Base-by-base conservation (phyloP, 73 alveolate genomes). In the Stentor roeselii region DNA sequence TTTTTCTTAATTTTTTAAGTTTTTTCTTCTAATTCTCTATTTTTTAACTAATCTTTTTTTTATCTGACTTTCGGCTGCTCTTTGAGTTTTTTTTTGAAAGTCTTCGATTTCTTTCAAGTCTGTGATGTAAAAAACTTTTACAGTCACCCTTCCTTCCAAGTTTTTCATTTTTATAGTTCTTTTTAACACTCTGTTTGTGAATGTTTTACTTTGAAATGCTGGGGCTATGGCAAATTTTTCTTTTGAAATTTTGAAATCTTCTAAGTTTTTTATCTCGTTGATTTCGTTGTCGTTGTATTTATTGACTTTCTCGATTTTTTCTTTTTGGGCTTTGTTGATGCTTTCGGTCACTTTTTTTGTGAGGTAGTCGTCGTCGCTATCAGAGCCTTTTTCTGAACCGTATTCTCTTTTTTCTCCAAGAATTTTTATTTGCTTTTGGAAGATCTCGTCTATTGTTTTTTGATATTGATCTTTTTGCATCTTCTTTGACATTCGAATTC, bases 341-440 rank as follows among this genome's bases (percentile, higher is more conserved):
- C 41, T 80, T 3, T 87, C 87, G 40, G 84, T 36, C 37, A 67
- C 37, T 32, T 77, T 75, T 86, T 87, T 87, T 86, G 83, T 67
- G 80, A 86, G 83, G 59, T 87, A 30, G 2, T 39, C 87, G 80
- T 90, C 58, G 82, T 67, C 67, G 42, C 92, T 86, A 78, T 86
- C 84, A 76, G 86, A 60, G 76, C 87, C 74, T 78, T 87, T 38
- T 60, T 36, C 84, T 39, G 82, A 75, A 87, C 59, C 50, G 42
- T 75, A 75, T 77, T 90, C 59, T 74, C 87, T 78, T 90, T 77
- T 59, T 87, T 86, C 40, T 61, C 82, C 90, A 86, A 87, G 78
- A 82, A 83, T 38, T 82, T 36, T 76, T 39, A 39, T 80, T 83
- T 90, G 88, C 35, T 36, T 83, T 83, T 38, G 38, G 39, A 76